These are phyloP conservation scores for Solanum ossicruentum DNA, from an alignment of 257 asterid genomes.

Conservation along the genomic window DNA sequence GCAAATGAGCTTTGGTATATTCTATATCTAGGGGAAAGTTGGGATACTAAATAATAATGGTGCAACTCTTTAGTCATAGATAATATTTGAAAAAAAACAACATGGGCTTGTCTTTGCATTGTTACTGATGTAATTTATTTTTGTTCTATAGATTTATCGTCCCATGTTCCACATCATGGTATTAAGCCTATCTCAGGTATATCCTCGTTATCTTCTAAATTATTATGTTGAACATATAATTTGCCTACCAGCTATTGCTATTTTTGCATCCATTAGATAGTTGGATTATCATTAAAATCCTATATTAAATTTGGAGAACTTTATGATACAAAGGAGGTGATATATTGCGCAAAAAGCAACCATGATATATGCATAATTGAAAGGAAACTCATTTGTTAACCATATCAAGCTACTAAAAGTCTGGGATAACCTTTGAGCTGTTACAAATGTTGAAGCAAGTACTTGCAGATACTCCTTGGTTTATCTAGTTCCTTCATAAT, in stretches of 20 bases:
- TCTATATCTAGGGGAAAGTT: background rate
- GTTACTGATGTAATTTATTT: background rate
- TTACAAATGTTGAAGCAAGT: background rate
- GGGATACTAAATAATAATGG: background rate
- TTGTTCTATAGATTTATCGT: background rate
- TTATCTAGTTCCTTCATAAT: background rate
- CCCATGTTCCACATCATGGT: background rate
- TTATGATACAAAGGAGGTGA: background rate
- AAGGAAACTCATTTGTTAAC: background rate
- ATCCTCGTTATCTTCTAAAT: background rate
- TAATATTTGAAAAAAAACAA: background rate
- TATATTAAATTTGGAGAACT: background rate
- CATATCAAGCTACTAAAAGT: background rate
- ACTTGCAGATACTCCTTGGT: background rate
- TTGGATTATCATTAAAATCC: background rate
- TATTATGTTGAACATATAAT: background rate
- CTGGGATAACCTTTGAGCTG: background rate
- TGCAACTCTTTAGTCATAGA: background rate
- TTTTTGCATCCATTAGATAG: background rate
- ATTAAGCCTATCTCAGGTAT: background rate
- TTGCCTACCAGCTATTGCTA: background rate
- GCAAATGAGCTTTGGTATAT: background rate
- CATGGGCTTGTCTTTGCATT: background rate
- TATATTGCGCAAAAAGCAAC: background rate
- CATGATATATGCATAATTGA: background rate